Base-by-base conservation (phyloP, 1,139 yeast genomes). In the Blastobotrys illinoisensis region DNA sequence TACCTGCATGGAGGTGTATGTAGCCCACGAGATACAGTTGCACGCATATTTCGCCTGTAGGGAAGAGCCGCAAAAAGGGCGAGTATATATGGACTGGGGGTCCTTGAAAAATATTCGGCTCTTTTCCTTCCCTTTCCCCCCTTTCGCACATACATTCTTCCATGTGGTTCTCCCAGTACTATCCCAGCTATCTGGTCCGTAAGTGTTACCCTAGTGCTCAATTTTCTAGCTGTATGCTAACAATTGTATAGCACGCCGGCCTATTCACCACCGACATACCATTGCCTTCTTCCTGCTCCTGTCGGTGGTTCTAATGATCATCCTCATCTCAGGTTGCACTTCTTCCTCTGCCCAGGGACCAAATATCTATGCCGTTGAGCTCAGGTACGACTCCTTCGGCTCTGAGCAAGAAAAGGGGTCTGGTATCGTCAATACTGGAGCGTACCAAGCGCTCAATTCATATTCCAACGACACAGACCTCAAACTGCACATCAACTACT, bases 311-410 rank as follows among this genome's bases (percentile, higher is more conserved):
- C 55, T 66, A 11, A 55, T 61, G 20, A 54, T 59, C 18, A 57
- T 65, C 14, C 54, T 61, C 36, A 55, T 65, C 9, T 56, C 65
- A 7, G 65, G 67, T 13, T 65, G 69, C 53, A 50, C 61, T 6
- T 57, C 60, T 44, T 43, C 55, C 13, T 32, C 57, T 5, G 64
- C 57, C 9, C 57, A 56, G 19, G 58, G 61, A 23, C 62, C 64
- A 3, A 55, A 54, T 28, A 54, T 61, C 19, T 65, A 62, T 51
- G 58, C 66, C 9, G 56, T 65, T 19, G 61, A 65, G 48, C 46
- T 60, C 46, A 53, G 52, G 24, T 66, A 66, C 53, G 58, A 56
- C 28, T 58, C 62, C 13, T 59, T 55, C 44, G 61, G 58, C 16
- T 20, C 24, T n/a, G 57, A 58, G 9, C 52, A 52, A 13, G 47